Conservation (phyloP, 2,329 filamentous ascomycete species). For the Oidium heveae region DNA sequence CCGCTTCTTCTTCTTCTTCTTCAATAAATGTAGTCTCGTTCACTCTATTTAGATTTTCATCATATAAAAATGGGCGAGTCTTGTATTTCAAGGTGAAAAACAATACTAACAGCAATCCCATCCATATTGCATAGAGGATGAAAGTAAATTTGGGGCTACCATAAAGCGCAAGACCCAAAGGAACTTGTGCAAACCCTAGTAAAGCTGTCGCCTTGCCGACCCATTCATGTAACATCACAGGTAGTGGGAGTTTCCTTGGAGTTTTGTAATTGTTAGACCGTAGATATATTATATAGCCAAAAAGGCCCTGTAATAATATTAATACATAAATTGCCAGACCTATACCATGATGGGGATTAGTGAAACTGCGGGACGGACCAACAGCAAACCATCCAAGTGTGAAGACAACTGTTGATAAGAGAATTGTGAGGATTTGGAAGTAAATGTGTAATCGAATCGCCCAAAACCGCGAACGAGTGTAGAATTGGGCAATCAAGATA, state of each 20-base stretch:
- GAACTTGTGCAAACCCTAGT: slow-evolving; percentile 65
- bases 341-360: slow-evolving; percentile 69
- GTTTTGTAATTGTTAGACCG: slow-evolving; percentile 20
- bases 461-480: slow-evolving; percentile 31
- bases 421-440: slow-evolving; percentile 41
- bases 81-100: slow-evolving; percentile 65
- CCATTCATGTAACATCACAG: slow-evolving; percentile 51
- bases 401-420: slow-evolving; percentile 45
- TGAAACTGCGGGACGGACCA: slow-evolving; percentile 41
- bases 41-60: slow-evolving; percentile 10
- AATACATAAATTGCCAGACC: slow-evolving; percentile 55
- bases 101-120: slow-evolving; percentile 40
- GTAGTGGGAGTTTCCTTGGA: slow-evolving; percentile 15
- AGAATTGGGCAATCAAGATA: slow-evolving; percentile 51
- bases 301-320: slow-evolving; percentile 44
- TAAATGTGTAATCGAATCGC: slow-evolving; percentile 49
- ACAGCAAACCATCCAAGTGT: slow-evolving; percentile 58
- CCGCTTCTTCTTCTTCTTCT: slow-evolving; percentile 3
- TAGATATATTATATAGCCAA: slow-evolving; percentile 33
- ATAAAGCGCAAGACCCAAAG: slow-evolving; percentile 73
- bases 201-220: slow-evolving; percentile 53
- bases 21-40: slow-evolving; percentile 23
- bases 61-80: slow-evolving; percentile 28
- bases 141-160: slow-evolving; percentile 71
- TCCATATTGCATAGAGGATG: slow-evolving; percentile 62